Percentiles rank a stretch among this genome's conserved stretches.
phyloP scores from a whole-genome alignment of 768 basidiomycete genomes.

The Phallus indusiatus region DNA sequence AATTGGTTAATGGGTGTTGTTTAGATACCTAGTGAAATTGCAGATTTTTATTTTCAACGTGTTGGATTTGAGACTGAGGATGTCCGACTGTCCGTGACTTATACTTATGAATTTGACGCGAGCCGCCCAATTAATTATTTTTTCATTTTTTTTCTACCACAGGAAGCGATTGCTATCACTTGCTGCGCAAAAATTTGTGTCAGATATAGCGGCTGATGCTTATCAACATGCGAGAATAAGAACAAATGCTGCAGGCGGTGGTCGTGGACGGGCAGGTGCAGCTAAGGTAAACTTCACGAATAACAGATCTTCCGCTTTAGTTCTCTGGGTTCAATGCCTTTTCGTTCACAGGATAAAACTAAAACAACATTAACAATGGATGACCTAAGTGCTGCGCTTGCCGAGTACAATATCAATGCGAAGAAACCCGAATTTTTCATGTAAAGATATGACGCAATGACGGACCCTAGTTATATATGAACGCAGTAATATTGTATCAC shows the following conservation, averaged over 20 bases:
- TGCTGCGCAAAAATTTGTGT: slow-evolving; percentile 96
- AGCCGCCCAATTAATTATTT: background rate
- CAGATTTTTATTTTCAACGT: slow-evolving; percentile 92
- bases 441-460: slow-evolving; percentile 23
- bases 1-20: background rate
- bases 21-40: slow-evolving; percentile 95
- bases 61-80: slow-evolving; percentile 96
- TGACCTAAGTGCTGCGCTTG: slow-evolving; percentile 83
- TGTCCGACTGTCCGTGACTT: slow-evolving; percentile 63
- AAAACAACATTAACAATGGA: slow-evolving; percentile 96
- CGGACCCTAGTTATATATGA: background rate
- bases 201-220: slow-evolving; percentile 93
- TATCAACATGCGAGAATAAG: slow-evolving; percentile 97
- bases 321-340: slow-evolving; percentile 1
- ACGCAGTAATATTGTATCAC: background rate
- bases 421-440: slow-evolving; percentile 93
- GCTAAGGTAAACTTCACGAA: slow-evolving; percentile 41
- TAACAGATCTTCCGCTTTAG: background rate
- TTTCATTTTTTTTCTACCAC: slow-evolving; percentile 1
- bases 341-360: slow-evolving; percentile 61
- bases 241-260: slow-evolving; percentile 66
- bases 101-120: background rate
- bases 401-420: slow-evolving; percentile 93
- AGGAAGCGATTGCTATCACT: slow-evolving; percentile 92
- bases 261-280: slow-evolving; percentile 56